Percentiles rank a stretch among this genome's conserved stretches.
Evolutionary conservation across 306 rosid species (phyloP).

Genomic region (Macrotyloma uniflorum): DNA sequence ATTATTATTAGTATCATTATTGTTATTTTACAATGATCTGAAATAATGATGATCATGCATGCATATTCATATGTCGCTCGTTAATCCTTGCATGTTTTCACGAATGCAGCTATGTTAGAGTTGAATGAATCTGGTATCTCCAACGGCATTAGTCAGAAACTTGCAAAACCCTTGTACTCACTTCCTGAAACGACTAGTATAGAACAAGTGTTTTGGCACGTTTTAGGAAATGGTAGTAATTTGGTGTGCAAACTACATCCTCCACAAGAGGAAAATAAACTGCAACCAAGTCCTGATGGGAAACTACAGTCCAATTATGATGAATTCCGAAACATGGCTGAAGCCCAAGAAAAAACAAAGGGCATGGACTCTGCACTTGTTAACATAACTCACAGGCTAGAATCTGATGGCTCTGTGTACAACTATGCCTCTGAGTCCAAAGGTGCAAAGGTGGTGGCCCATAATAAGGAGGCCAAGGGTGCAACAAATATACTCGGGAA

Average conservation of each 20-base stretch:
- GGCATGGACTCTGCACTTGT: slow-evolving; percentile 38
- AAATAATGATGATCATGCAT: slow-evolving; percentile 19
- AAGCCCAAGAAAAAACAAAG: slow-evolving; percentile 49
- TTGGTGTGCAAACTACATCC: slow-evolving; percentile 58
- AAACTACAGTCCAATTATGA: slow-evolving; percentile 50
- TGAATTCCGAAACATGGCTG: slow-evolving; percentile 50
- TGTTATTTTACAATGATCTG: slow-evolving; percentile 12
- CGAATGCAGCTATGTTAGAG: slow-evolving; percentile 48
- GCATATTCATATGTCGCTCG: slow-evolving; percentile 39
- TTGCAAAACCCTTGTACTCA: slow-evolving; percentile 39
- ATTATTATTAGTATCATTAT: background rate
- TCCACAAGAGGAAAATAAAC: slow-evolving; percentile 42
- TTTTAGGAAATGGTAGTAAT: slow-evolving; percentile 52
- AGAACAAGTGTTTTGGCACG: slow-evolving; percentile 55
- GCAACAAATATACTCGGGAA: slow-evolving; percentile 72
- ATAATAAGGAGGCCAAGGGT: slow-evolving; percentile 90
- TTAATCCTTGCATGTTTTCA: slow-evolving; percentile 42
- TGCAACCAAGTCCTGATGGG: slow-evolving; percentile 33
- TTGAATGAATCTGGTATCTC: slow-evolving; percentile 47
- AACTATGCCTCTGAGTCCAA: slow-evolving; percentile 90
- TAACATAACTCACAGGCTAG: slow-evolving; percentile 70
- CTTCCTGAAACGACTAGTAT: slow-evolving; percentile 45
- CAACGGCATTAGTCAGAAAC: slow-evolving; percentile 40
- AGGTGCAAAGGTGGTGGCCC: slow-evolving; percentile 90
- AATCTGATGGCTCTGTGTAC: slow-evolving; percentile 76